Conservation (phyloP, 225 moss, liverwort and hornwort genomes). For the Ulota crispa region DNA sequence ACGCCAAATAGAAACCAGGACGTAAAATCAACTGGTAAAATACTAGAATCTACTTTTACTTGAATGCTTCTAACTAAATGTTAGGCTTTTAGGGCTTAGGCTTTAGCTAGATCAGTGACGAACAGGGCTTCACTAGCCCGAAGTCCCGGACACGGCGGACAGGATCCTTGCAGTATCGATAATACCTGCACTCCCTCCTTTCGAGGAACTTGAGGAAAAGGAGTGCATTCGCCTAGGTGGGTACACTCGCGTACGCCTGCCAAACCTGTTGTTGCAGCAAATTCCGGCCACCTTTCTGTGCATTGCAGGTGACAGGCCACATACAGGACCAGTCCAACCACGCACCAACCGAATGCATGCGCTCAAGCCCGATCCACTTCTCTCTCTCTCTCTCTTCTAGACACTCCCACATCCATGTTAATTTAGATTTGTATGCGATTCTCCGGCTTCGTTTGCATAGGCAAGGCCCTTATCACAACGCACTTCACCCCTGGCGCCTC, state of each 20-base stretch:
- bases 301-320: not conserved
- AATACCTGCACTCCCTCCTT: not conserved
- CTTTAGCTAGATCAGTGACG: not conserved
- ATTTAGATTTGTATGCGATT: not conserved
- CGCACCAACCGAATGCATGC: no score
- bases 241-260: not conserved
- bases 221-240: not conserved
- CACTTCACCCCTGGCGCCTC: not conserved
- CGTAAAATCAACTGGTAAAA: no score
- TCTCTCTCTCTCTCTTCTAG: not conserved
- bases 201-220: not conserved
- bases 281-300: not conserved
- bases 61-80: not conserved
- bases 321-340: not conserved
- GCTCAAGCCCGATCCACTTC: not conserved
- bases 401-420: not conserved
- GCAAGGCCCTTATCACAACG: not conserved
- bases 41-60: not conserved
- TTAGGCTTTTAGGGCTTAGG: no score
- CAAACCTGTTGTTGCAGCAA: not conserved
- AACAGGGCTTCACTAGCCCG: not conserved
- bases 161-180: not conserved
- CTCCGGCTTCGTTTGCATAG: not conserved
- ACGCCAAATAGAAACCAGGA: no score
- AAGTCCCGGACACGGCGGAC: no score